These are phyloP conservation scores for Arabidopsis lyrata DNA, from an alignment of 441 rosid genomes.

Conservation along the genomic window DNA sequence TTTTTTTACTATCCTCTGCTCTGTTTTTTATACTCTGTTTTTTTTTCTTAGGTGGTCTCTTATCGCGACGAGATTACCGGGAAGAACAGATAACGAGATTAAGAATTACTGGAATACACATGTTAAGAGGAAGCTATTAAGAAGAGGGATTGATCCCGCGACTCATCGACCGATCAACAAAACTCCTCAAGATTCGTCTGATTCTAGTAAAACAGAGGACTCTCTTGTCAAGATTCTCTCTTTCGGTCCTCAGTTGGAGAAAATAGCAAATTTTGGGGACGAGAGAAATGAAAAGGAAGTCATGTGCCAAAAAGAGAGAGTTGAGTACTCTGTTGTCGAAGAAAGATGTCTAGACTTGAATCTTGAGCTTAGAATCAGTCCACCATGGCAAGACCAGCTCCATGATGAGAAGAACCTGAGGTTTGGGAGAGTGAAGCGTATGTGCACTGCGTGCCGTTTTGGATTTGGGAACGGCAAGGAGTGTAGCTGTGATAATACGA, in stretches of 20 bases:
- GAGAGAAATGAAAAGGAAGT: neutral
- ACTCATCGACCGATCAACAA: conserved; percentile 69
- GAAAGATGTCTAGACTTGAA: conserved; percentile 80
- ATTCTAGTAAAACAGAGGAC: conserved; percentile 38
- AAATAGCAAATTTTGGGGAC: neutral
- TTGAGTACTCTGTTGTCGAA: conserved; percentile 40
- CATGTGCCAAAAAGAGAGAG: conserved; percentile 16
- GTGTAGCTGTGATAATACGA: conserved; percentile 54
- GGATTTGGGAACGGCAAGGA: conserved; percentile 49
- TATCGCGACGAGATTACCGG: conserved; percentile 88
- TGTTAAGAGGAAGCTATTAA: conserved; percentile 80
- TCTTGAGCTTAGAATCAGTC: conserved; percentile 82
- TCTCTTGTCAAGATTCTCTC: conserved; percentile 35
- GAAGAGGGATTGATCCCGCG: conserved; percentile 83
- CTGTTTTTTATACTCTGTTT: conserved; percentile 32
- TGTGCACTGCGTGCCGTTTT: conserved; percentile 36
- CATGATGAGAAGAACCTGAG: conserved; percentile 30
- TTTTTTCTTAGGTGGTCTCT: conserved; percentile 71
- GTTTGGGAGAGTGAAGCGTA: neutral
- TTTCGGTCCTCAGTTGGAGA: conserved; percentile 32
- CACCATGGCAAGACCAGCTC: conserved; percentile 56
- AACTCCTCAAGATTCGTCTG: conserved; percentile 6
- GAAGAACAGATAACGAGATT: conserved; percentile 95
- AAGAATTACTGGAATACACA: conserved; percentile 97
- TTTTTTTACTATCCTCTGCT: neutral